These are phyloP conservation scores for Pseudogymnoascus sp. DNA, from an alignment of 2,329 filamentous ascomycete species.

Conservation along the genomic window DNA sequence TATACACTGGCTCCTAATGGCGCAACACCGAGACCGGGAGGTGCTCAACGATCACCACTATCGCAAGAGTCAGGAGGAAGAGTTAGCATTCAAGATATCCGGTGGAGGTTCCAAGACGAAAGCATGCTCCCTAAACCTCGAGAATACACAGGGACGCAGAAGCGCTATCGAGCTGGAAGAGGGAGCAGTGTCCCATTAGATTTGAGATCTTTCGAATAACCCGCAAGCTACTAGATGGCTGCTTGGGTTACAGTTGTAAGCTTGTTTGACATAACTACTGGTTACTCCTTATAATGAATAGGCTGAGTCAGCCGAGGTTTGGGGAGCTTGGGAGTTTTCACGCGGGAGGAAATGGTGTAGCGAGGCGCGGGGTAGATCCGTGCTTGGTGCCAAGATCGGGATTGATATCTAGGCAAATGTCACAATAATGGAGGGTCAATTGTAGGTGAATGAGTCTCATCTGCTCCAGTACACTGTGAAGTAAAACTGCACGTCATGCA, in stretches of 20 bases:
- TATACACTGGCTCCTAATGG: constrained; percentile 66
- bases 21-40: background rate
- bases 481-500: background rate
- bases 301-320: constrained; percentile 5
- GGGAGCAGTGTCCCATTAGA: constrained; percentile 92
- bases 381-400: constrained; percentile 8
- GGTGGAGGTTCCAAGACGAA: constrained; percentile 85
- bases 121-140: constrained; percentile 74
- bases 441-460: background rate
- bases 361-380: constrained; percentile 7
- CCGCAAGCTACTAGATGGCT: background rate
- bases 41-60: constrained; percentile 16
- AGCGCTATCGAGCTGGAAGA: constrained; percentile 79
- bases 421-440: constrained; percentile 1
- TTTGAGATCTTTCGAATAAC: constrained; percentile 43
- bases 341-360: background rate
- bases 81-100: constrained; percentile 61
- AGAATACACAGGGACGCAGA: constrained; percentile 64
- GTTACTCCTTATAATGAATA: constrained; percentile 5
- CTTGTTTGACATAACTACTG: constrained; percentile 7
- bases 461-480: background rate
- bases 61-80: constrained; percentile 30
- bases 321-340: background rate
- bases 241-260: background rate
- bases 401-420: constrained; percentile 2